These are phyloP conservation scores for Dryadomyces sulphureus DNA, from an alignment of 2,329 filamentous ascomycete species.

Conservation along the genomic window DNA sequence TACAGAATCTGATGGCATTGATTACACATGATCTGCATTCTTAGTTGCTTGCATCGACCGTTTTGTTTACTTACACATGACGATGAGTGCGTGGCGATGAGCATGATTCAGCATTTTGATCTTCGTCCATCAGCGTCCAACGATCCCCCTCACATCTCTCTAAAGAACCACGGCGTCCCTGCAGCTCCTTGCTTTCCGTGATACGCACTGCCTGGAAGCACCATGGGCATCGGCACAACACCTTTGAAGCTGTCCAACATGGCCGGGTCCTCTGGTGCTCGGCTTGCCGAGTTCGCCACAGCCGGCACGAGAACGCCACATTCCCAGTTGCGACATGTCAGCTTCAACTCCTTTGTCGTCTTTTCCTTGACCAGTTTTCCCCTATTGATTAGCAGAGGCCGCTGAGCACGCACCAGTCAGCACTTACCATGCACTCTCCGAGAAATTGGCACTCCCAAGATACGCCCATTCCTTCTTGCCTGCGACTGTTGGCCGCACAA, in stretches of 20 bases:
- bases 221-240: constrained; percentile 48
- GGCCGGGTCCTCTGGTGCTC: background rate
- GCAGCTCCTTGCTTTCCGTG: constrained; percentile 14
- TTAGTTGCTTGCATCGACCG: too few species aligned
- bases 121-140: background rate
- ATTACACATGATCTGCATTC: too few species aligned
- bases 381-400: constrained; percentile 29
- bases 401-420: too few species aligned
- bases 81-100: too few species aligned
- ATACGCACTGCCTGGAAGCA: constrained; percentile 39
- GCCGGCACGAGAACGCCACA: constrained; percentile 67
- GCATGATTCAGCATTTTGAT: background rate
- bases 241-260: constrained; percentile 34
- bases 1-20: too few species aligned
- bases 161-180: constrained; percentile 27
- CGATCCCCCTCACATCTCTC: background rate
- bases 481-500: constrained; percentile 23
- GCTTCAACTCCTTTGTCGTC: constrained; percentile 50
- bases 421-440: constrained; percentile 78
- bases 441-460: constrained; percentile 80
- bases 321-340: constrained; percentile 89
- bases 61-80: too few species aligned
- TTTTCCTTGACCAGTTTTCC: constrained; percentile 62
- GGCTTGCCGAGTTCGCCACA: background rate
- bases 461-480: constrained; percentile 49